These are phyloP conservation scores for Exsudoporus floridanus DNA, from an alignment of 1,284 basidiomycete species.

Conservation along the genomic window DNA sequence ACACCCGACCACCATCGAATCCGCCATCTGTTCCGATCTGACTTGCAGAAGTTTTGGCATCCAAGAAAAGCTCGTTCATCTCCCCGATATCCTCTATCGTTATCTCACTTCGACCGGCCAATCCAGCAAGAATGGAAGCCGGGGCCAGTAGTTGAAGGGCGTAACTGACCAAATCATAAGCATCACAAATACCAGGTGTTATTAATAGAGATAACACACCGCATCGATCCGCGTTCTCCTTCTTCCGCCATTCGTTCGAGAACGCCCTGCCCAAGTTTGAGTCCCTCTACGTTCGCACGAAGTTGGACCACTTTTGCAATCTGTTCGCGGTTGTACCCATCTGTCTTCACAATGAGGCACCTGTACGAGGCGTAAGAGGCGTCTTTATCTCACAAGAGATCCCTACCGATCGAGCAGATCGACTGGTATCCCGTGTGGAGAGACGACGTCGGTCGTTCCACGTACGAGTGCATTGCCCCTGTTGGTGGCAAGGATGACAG, in stretches of 20 bases:
- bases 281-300: constrained; percentile 83
- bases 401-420: constrained; percentile 87
- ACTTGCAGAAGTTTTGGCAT: constrained; percentile 80
- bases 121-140: constrained; percentile 81
- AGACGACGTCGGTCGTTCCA: constrained; percentile 88
- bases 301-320: constrained; percentile 87
- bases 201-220: constrained; percentile 47
- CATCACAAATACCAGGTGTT: constrained; percentile 3
- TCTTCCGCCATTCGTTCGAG: constrained; percentile 81
- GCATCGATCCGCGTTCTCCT: constrained; percentile 81
- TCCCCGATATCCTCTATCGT: constrained; percentile 85
- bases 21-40: constrained; percentile 51
- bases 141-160: constrained; percentile 91
- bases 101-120: constrained; percentile 80
- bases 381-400: constrained; percentile 6
- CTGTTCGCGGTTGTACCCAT: constrained; percentile 81
- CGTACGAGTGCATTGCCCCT: constrained; percentile 89
- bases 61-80: constrained; percentile 92
- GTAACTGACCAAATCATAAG: constrained; percentile 54
- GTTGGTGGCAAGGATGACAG: constrained; percentile 96
- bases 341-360: constrained; percentile 96
- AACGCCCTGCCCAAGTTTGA: constrained; percentile 76
- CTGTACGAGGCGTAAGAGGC: constrained; percentile 39
- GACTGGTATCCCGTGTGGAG: constrained; percentile 92
- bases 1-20: constrained; percentile 37